Percentiles rank a stretch among this genome's conserved stretches.
These are phyloP conservation scores for Leccinum broughii DNA, from an alignment of 768 basidiomycete genomes.

Conservation along the genomic window DNA sequence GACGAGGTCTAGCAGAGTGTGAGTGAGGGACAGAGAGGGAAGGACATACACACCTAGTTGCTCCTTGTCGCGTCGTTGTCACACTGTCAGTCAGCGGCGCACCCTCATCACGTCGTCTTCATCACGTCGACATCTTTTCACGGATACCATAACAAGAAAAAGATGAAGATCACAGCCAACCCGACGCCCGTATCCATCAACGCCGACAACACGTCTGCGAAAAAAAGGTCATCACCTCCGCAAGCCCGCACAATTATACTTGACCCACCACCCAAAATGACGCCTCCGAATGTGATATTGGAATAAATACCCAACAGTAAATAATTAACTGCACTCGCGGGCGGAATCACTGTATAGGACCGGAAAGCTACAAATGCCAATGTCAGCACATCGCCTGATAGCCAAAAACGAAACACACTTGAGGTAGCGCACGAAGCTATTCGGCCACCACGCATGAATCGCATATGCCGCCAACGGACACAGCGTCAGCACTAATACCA, in stretches of 20 bases:
- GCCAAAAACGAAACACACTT: slow-evolving; percentile 44
- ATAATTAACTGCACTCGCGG: slow-evolving; percentile 65
- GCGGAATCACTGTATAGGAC: slow-evolving; percentile 47
- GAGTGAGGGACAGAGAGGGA: too few species aligned
- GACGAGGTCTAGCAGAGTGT: too few species aligned
- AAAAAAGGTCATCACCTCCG: neutral
- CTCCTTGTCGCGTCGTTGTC: too few species aligned
- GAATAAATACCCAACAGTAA: slow-evolving; percentile 67
- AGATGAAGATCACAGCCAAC: slow-evolving; percentile 52
- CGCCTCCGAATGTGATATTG: slow-evolving; percentile 58
- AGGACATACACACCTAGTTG: too few species aligned
- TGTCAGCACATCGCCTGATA: neutral
- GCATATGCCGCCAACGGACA: slow-evolving; percentile 58
- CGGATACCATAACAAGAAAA: too few species aligned
- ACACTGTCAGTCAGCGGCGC: too few species aligned
- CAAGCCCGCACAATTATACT: slow-evolving; percentile 41
- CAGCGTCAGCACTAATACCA: slow-evolving; percentile 38
- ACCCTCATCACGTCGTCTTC: too few species aligned
- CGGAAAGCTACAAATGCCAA: neutral
- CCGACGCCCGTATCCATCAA: slow-evolving; percentile 74
- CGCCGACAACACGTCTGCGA: slow-evolving; percentile 62
- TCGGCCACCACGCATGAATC: slow-evolving; percentile 59
- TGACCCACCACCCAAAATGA: slow-evolving; percentile 70
- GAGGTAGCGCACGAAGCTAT: slow-evolving; percentile 59
- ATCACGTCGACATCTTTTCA: too few species aligned